These are phyloP conservation scores for Lactarius deliciosus DNA, from an alignment of 768 basidiomycete genomes.

Conservation along the genomic window DNA sequence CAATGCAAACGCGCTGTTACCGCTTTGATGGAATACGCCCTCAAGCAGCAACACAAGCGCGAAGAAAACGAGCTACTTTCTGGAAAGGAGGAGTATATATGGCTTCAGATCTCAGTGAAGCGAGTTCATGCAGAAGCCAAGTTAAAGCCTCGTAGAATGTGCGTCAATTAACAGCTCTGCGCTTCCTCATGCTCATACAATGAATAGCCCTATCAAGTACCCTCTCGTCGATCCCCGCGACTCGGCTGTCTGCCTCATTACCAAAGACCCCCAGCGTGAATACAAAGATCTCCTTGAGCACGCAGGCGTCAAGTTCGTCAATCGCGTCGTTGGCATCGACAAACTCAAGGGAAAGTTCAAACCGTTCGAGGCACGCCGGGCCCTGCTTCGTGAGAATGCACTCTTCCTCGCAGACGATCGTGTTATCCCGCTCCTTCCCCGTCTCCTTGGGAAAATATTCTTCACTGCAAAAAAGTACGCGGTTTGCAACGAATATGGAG, in stretches of 20 bases:
- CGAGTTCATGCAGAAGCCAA: slow-evolving; percentile 70
- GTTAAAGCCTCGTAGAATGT: slow-evolving; percentile 86
- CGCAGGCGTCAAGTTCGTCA: slow-evolving; percentile 84
- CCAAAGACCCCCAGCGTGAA: slow-evolving; percentile 90
- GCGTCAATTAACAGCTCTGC: slow-evolving; percentile 36
- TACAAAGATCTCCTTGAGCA: slow-evolving; percentile 90
- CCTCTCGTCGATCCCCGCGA: slow-evolving; percentile 82
- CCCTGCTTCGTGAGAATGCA: slow-evolving; percentile 84
- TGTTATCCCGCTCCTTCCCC: slow-evolving; percentile 82
- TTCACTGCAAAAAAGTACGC: slow-evolving; percentile 96
- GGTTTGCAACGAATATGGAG: slow-evolving; percentile 11
- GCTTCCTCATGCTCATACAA: slow-evolving; percentile 6
- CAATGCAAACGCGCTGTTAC: slow-evolving; percentile 81
- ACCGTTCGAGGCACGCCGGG: slow-evolving; percentile 76
- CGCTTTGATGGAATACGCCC: slow-evolving; percentile 71
- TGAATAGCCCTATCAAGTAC: slow-evolving; percentile 66
- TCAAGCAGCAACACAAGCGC: slow-evolving; percentile 59
- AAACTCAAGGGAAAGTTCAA: slow-evolving; percentile 96
- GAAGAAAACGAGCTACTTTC: slow-evolving; percentile 75
- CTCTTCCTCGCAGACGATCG: slow-evolving; percentile 94
- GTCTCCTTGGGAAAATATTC: slow-evolving; percentile 84
- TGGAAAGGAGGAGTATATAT: slow-evolving; percentile 80
- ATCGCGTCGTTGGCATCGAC: slow-evolving; percentile 82
- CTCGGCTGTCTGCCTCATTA: slow-evolving; percentile 83
- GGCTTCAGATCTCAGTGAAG: slow-evolving; percentile 88